phyloP scores from a whole-genome alignment of 1,284 basidiomycete genomes.

The Malassezia psittaci region DNA sequence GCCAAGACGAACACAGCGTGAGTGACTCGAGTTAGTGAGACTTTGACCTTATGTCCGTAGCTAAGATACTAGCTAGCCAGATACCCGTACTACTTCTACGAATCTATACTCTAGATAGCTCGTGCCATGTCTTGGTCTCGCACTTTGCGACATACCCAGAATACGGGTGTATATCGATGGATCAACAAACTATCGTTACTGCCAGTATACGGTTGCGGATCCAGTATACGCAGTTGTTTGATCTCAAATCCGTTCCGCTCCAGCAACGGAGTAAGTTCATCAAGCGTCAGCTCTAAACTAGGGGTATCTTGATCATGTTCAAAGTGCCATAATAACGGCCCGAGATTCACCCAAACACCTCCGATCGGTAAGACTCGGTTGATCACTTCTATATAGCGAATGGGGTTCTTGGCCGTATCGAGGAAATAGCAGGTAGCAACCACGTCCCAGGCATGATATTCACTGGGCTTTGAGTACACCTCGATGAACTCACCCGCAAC shows the following conservation, averaged over 20 bases:
- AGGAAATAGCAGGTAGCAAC: slow-evolving; percentile 95
- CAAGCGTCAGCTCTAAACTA: slow-evolving; percentile 72
- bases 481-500: slow-evolving; percentile 44
- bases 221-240: slow-evolving; percentile 64
- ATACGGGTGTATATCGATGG: slow-evolving; percentile 65
- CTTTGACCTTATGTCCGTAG: no score
- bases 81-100: no score
- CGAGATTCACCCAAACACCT: slow-evolving; percentile 50
- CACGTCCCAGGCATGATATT: slow-evolving; percentile 70
- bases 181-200: slow-evolving; percentile 73
- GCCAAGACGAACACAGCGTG: background rate
- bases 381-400: slow-evolving; percentile 43
- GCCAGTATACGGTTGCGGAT: slow-evolving; percentile 71
- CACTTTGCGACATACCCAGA: slow-evolving; percentile 46
- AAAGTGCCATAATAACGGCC: slow-evolving; percentile 91
- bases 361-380: slow-evolving; percentile 36
- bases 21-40: background rate
- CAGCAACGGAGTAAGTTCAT: slow-evolving; percentile 72
- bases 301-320: slow-evolving; percentile 63
- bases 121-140: slow-evolving; percentile 26
- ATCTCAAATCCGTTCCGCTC: slow-evolving; percentile 71
- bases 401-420: slow-evolving; percentile 59
- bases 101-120: slow-evolving; percentile 15
- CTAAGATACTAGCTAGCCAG: no score
- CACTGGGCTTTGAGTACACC: slow-evolving; percentile 51